Conservation (phyloP, 257 asterid species). For the Thymus quinquecostatus region DNA sequence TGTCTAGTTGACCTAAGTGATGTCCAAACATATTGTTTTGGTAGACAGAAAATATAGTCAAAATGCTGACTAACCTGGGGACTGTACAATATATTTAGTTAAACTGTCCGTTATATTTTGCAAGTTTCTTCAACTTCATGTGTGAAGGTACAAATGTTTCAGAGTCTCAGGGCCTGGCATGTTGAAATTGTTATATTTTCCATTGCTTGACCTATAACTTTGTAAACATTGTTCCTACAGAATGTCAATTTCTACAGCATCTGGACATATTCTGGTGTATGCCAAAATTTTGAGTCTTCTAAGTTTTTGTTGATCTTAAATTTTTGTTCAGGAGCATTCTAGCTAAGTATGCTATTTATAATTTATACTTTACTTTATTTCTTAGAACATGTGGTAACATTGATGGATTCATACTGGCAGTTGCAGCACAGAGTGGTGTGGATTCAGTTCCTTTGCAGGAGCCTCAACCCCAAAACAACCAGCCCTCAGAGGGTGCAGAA, state of each 20-base stretch:
- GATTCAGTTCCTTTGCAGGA: slow-evolving; percentile 43
- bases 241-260: background rate
- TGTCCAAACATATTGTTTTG: background rate
- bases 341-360: slow-evolving; percentile 22
- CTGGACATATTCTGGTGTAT: background rate
- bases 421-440: slow-evolving; percentile 36
- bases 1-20: background rate
- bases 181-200: slow-evolving; percentile 3
- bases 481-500: slow-evolving; percentile 64
- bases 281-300: background rate
- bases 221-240: background rate
- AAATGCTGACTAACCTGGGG: background rate
- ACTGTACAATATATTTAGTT: slow-evolving; percentile 8
- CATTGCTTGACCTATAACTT: background rate
- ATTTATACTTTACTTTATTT: background rate
- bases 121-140: background rate
- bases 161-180: slow-evolving; percentile 8
- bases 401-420: slow-evolving; percentile 39
- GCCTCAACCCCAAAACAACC: slow-evolving; percentile 40
- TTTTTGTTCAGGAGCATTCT: background rate
- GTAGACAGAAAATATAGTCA: background rate
- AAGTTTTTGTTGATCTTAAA: background rate
- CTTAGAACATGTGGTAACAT: slow-evolving; percentile 6
- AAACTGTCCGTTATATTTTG: background rate
- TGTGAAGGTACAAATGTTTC: slow-evolving; percentile 1